A percentile compares a stretch with the other conserved stretches of the same genome.
Conservation (phyloP, 495 filamentous ascomycete species). For the Penicillium soppii region DNA sequence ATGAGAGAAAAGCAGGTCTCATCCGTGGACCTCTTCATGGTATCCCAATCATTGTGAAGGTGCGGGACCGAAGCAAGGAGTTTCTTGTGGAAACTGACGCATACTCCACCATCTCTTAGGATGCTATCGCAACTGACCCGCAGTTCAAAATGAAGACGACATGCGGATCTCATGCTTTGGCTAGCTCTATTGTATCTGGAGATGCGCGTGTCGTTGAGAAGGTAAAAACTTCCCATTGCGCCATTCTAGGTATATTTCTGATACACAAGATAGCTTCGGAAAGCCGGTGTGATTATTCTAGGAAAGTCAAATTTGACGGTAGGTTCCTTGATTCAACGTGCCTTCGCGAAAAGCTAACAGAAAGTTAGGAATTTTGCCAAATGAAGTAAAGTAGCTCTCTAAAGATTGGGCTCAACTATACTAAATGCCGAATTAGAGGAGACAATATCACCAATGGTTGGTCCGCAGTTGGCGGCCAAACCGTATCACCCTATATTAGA, state of each 20-base stretch:
- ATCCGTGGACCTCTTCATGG: conserved; percentile 28
- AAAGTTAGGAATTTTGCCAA: conserved; percentile 12
- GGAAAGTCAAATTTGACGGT: conserved; percentile 45
- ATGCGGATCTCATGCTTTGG: conserved; percentile 37
- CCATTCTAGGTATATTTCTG: neutral
- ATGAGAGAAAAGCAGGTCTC: conserved; percentile 21
- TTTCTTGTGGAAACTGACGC: neutral
- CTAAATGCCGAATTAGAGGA: conserved; percentile 28
- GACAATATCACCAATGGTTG: conserved; percentile 36
- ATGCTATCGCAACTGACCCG: conserved; percentile 36
- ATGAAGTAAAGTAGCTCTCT: conserved; percentile 1
- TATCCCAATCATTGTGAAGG: conserved; percentile 27
- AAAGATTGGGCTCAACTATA: neutral
- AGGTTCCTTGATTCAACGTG: neutral
- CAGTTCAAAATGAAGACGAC: conserved; percentile 48
- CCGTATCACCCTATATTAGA: conserved; percentile 42
- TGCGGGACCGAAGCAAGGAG: conserved; percentile 9
- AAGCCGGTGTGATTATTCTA: conserved; percentile 46
- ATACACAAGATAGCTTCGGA: conserved; percentile 24
- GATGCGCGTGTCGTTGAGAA: conserved; percentile 30
- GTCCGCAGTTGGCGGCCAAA: conserved; percentile 45
- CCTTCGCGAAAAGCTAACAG: neutral
- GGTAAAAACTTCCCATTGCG: neutral
- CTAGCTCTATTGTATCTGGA: conserved; percentile 21
- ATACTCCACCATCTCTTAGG: conserved; percentile 6